A percentile compares a stretch with the other conserved stretches of the same genome.
Conservation (phyloP, 2,329 filamentous ascomycete species). For the Neonectria coccinea region DNA sequence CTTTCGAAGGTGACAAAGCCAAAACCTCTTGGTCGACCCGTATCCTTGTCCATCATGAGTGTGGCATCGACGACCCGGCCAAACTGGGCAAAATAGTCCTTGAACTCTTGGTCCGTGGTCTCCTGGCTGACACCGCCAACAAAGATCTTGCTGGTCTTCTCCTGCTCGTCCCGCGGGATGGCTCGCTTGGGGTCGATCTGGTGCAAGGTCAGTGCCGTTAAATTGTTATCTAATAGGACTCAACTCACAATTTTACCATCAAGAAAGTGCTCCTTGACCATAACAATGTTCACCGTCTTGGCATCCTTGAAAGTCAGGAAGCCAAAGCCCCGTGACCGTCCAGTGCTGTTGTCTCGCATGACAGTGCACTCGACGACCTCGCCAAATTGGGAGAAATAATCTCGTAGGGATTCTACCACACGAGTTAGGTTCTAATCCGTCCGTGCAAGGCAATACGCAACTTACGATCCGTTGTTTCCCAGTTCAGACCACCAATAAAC, state of each 20-base stretch:
- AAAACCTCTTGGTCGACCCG: slow-evolving; percentile 94
- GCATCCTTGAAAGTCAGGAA: slow-evolving; percentile 98
- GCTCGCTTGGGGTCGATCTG: slow-evolving; percentile 98
- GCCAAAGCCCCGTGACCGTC: slow-evolving; percentile 93
- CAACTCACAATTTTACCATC: slow-evolving; percentile 95
- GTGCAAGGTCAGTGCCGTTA: slow-evolving; percentile 35
- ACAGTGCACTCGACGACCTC: slow-evolving; percentile 98
- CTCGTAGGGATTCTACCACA: slow-evolving; percentile 85
- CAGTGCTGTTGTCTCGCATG: slow-evolving; percentile 97
- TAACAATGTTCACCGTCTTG: slow-evolving; percentile 98
- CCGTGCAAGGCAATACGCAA: slow-evolving; percentile 30
- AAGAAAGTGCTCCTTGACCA: slow-evolving; percentile 99
- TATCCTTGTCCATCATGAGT: slow-evolving; percentile 99
- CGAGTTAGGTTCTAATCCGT: slow-evolving; percentile 24
- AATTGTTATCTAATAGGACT: background rate
- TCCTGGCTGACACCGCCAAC: slow-evolving; percentile 98
- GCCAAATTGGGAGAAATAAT: slow-evolving; percentile 98
- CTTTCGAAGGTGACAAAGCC: slow-evolving; percentile 99
- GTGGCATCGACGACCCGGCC: slow-evolving; percentile 97
- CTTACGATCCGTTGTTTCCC: slow-evolving; percentile 99
- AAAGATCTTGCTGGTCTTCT: slow-evolving; percentile 98
- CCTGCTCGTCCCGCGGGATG: slow-evolving; percentile 96
- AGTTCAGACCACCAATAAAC: slow-evolving; percentile 99
- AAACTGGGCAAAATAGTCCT: slow-evolving; percentile 96
- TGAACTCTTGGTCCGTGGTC: slow-evolving; percentile 95